These are phyloP conservation scores for Meira nashicola DNA, from an alignment of 1,284 basidiomycete genomes.

Conservation along the genomic window DNA sequence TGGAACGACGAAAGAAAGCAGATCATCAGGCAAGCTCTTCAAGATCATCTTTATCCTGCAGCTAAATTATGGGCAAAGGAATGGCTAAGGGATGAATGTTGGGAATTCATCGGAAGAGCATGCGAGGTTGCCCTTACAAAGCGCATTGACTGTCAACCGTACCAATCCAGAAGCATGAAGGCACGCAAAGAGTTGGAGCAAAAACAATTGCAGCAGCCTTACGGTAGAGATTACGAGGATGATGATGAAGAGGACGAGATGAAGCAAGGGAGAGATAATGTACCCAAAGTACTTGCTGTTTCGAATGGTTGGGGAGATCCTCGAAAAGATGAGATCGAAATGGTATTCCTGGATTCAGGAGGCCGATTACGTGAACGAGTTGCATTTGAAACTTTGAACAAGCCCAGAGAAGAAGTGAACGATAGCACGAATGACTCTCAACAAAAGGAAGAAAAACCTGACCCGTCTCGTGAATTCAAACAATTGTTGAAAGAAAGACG, in stretches of 20 bases:
- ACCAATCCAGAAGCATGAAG: slow-evolving; percentile 56
- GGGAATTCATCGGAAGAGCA: slow-evolving; percentile 60
- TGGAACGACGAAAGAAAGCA: slow-evolving; percentile 86
- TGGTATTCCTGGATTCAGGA: slow-evolving; percentile 79
- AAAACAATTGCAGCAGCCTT: neutral
- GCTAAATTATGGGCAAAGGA: slow-evolving; percentile 83
- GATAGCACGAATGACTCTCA: slow-evolving; percentile 12
- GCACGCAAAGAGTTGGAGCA: slow-evolving; percentile 21
- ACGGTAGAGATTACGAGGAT: slow-evolving; percentile 8
- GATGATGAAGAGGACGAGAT: slow-evolving; percentile 23
- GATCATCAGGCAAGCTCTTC: slow-evolving; percentile 72
- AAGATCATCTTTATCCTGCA: slow-evolving; percentile 73
- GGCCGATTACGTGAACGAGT: slow-evolving; percentile 82
- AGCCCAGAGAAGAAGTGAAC: slow-evolving; percentile 23
- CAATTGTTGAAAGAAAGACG: slow-evolving; percentile 74
- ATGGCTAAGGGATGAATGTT: slow-evolving; percentile 81
- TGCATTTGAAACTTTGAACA: slow-evolving; percentile 67
- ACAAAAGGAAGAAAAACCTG: slow-evolving; percentile 15
- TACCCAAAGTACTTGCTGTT: slow-evolving; percentile 79
- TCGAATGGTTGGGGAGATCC: slow-evolving; percentile 94
- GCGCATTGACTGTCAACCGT: slow-evolving; percentile 64
- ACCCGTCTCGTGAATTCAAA: slow-evolving; percentile 61
- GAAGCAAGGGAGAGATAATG: slow-evolving; percentile 64
- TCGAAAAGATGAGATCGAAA: slow-evolving; percentile 77
- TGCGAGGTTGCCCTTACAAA: slow-evolving; percentile 39